These are phyloP conservation scores for Rhinocladiella mackenziei DNA, from an alignment of 2,329 filamentous ascomycete genomes.

Conservation along the genomic window DNA sequence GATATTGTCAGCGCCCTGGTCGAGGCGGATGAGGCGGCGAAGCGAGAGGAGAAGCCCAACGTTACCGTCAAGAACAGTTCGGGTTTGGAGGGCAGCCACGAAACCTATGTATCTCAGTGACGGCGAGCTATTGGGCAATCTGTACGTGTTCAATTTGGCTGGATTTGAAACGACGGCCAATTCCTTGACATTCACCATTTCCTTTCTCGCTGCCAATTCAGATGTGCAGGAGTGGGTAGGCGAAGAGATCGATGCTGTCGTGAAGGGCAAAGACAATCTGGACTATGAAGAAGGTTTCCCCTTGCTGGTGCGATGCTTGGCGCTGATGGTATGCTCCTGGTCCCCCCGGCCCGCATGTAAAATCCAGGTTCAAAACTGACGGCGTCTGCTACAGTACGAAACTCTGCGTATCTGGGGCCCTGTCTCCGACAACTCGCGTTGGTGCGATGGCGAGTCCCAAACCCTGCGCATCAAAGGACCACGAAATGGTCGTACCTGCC, in stretches of 20 bases:
- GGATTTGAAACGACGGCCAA: slow-evolving; percentile 52
- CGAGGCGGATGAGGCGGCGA: slow-evolving; percentile 27
- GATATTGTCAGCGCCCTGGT: slow-evolving; percentile 23
- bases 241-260: slow-evolving; percentile 37
- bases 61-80: no score
- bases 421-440: slow-evolving; percentile 20
- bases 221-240: slow-evolving; percentile 46
- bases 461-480: slow-evolving; percentile 18
- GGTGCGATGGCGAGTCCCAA: slow-evolving; percentile 16
- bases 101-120: slow-evolving; percentile 34
- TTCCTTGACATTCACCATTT: slow-evolving; percentile 41
- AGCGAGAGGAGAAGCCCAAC: slow-evolving; percentile 33
- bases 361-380: neutral
- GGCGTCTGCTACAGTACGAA: slow-evolving; percentile 23
- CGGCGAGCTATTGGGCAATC: slow-evolving; percentile 48
- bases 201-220: slow-evolving; percentile 45
- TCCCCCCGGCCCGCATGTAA: no score
- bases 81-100: no score
- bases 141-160: slow-evolving; percentile 49
- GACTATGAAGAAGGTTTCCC: slow-evolving; percentile 20
- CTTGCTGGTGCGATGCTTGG: slow-evolving; percentile 14
- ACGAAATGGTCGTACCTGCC: slow-evolving; percentile 22
- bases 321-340: slow-evolving; percentile 25
- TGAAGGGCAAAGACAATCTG: neutral
- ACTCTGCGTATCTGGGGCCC: slow-evolving; percentile 32